Evolutionary conservation across 768 basidiomycete genomes (phyloP).

Genomic region (Naganishia kalamii): DNA sequence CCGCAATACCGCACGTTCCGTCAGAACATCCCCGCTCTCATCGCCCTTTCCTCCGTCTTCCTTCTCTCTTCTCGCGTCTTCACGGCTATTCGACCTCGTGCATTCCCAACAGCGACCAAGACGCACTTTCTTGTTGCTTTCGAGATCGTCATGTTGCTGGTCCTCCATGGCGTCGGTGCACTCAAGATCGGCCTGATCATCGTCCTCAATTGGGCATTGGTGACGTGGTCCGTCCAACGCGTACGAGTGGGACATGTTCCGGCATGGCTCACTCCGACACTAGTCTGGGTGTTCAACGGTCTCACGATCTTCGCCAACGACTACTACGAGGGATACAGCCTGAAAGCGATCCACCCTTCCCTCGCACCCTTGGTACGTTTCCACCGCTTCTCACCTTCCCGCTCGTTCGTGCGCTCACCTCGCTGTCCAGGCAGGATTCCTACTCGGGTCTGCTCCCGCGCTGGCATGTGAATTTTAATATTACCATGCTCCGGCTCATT

Average conservation of each 20-base stretch:
- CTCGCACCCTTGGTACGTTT: slow-evolving; percentile 59
- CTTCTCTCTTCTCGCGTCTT: slow-evolving; percentile 59
- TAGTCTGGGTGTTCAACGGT: slow-evolving; percentile 73
- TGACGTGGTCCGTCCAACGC: slow-evolving; percentile 48
- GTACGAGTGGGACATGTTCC: slow-evolving; percentile 49
- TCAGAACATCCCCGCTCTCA: slow-evolving; percentile 64
- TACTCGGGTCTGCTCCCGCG: slow-evolving; percentile 67
- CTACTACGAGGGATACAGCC: slow-evolving; percentile 64
- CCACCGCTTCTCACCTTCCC: background rate
- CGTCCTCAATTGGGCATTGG: slow-evolving; percentile 49
- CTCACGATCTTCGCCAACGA: slow-evolving; percentile 71
- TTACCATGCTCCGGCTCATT: slow-evolving; percentile 86
- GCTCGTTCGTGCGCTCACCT: background rate
- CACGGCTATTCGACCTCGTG: slow-evolving; percentile 13
- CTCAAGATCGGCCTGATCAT: slow-evolving; percentile 74
- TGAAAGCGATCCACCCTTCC: slow-evolving; percentile 54
- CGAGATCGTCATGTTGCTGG: slow-evolving; percentile 55
- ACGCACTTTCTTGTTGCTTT: slow-evolving; percentile 23
- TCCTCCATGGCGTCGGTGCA: slow-evolving; percentile 72
- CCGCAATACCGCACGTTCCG: slow-evolving; percentile 84
- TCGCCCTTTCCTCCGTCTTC: slow-evolving; percentile 54
- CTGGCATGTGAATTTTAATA: slow-evolving; percentile 92
- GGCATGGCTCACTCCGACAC: slow-evolving; percentile 27
- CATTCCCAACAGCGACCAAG: background rate
- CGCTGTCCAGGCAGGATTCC: slow-evolving; percentile 41